phyloP scores from a whole-genome alignment of 1,284 basidiomycete species.

The Porphyrellus sp. region DNA sequence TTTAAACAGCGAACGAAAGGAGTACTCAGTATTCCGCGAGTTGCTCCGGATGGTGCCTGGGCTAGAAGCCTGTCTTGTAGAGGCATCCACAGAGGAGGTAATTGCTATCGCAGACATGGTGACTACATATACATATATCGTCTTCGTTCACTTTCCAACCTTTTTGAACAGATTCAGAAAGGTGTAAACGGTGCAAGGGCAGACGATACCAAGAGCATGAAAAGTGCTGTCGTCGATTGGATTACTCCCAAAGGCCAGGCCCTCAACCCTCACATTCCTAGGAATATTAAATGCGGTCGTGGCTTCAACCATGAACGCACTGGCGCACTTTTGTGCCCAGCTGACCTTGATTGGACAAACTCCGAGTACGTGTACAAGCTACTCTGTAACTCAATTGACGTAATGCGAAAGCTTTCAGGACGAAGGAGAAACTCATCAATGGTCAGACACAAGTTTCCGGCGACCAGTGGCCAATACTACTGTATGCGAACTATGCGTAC shows the following conservation, averaged over 20 bases:
- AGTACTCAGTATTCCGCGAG: background rate
- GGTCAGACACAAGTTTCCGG: background rate
- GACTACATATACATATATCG: background rate
- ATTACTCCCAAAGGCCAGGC: background rate
- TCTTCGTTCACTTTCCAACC: background rate
- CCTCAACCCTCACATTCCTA: background rate
- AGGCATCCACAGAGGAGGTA: background rate
- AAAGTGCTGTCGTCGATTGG: background rate
- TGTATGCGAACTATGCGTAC: background rate
- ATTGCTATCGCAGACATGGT: background rate
- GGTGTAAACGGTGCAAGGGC: background rate
- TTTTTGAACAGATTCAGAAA: background rate
- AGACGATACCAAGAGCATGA: background rate
- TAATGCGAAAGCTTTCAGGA: too few species aligned
- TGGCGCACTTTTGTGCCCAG: background rate
- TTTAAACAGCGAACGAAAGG: background rate
- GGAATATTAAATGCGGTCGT: background rate
- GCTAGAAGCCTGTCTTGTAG: background rate
- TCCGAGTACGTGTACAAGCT: background rate
- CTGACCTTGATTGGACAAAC: background rate
- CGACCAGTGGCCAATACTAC: background rate
- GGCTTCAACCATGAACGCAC: background rate
- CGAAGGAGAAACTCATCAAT: background rate
- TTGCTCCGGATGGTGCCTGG: background rate
- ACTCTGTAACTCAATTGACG: background rate